Evolutionary conservation across 768 basidiomycete genomes (phyloP).

Genomic region (Psilocybe subaeruginosa): DNA sequence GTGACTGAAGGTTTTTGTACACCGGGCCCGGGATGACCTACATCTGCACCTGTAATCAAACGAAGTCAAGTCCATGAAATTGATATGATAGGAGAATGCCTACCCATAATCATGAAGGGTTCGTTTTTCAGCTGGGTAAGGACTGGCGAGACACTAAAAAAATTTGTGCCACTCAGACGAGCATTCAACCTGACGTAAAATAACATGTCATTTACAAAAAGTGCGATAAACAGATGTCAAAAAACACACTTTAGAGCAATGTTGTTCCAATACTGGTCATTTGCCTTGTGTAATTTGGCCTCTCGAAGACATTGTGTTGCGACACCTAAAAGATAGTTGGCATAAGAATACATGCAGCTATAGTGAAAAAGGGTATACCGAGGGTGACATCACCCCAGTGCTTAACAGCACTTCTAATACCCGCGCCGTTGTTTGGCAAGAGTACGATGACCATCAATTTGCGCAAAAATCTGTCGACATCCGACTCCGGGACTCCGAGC

Average conservation of each 20-base stretch:
- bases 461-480: neutral
- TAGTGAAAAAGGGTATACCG: neutral
- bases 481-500: neutral
- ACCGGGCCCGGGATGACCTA: slow-evolving; percentile 14
- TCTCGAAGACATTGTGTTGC: slow-evolving; percentile 6
- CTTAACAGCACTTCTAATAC: neutral
- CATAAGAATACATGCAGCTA: neutral
- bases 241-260: slow-evolving; percentile 11
- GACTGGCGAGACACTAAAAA: neutral
- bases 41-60: slow-evolving; percentile 10
- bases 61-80: neutral
- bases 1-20: slow-evolving; percentile 13
- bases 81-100: neutral
- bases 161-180: slow-evolving; percentile 11
- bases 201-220: neutral
- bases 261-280: slow-evolving; percentile 14
- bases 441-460: slow-evolving; percentile 8
- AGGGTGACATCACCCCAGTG: slow-evolving; percentile 8
- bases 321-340: slow-evolving; percentile 1
- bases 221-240: neutral
- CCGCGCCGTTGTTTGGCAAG: neutral
- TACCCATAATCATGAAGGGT: slow-evolving; percentile 15
- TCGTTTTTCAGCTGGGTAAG: neutral
- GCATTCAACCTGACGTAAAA: slow-evolving; percentile 7
- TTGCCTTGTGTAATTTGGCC: neutral